Percentiles rank a stretch among this genome's conserved stretches.
phyloP scores from a whole-genome alignment of 768 basidiomycete genomes.

The Gloeostereum incarnatum region DNA sequence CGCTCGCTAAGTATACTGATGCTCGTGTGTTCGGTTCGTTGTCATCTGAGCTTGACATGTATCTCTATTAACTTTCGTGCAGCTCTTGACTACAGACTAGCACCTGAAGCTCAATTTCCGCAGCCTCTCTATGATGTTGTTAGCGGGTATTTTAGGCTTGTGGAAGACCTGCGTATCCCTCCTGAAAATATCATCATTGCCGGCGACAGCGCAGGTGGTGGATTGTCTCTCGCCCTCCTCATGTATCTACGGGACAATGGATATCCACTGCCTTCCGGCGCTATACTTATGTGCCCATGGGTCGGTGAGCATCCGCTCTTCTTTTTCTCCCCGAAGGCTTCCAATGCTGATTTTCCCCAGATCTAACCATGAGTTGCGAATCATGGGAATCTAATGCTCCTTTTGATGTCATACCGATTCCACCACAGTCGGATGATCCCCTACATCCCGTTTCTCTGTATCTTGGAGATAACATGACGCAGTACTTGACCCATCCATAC shows the following conservation, averaged over 20 bases:
- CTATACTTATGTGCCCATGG: constrained; percentile 91
- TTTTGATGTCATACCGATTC: constrained; percentile 77
- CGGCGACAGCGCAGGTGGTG: constrained; percentile 94
- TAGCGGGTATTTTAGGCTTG: constrained; percentile 76
- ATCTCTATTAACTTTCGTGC: background rate
- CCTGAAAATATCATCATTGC: constrained; percentile 83
- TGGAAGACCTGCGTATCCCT: constrained; percentile 83
- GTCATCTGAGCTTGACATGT: background rate
- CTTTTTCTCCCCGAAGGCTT: background rate
- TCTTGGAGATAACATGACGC: constrained; percentile 70
- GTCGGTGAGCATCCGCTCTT: constrained; percentile 68
- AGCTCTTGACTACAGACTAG: constrained; percentile 95
- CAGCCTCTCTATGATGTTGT: constrained; percentile 84
- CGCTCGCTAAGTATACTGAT: constrained; percentile 80
- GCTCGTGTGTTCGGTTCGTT: constrained; percentile 73
- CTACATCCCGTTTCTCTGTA: constrained; percentile 93
- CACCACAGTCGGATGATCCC: constrained; percentile 63
- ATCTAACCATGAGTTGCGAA: constrained; percentile 94
- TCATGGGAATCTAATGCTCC: constrained; percentile 94
- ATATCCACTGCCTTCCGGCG: constrained; percentile 77
- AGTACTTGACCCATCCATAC: constrained; percentile 92
- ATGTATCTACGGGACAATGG: constrained; percentile 93
- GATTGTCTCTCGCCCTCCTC: constrained; percentile 71
- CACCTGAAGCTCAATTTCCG: constrained; percentile 92
- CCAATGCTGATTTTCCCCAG: constrained; percentile 23